Percentiles rank a stretch among this genome's conserved stretches.
Conservation (phyloP, 1,284 basidiomycete species). For the Trichosporon sp. region DNA sequence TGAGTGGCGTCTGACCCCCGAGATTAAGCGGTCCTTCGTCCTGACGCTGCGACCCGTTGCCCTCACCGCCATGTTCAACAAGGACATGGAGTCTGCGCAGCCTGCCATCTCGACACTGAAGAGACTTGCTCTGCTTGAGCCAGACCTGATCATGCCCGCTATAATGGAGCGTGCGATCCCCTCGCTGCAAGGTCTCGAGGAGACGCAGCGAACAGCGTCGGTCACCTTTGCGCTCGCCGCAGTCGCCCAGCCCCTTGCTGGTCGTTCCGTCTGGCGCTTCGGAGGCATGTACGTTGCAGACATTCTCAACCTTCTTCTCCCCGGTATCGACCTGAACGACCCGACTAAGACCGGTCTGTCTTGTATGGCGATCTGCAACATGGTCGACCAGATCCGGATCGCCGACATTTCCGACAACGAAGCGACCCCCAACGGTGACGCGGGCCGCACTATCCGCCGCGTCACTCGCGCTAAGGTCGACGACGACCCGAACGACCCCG, state of each 20-base stretch:
- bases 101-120: constrained; percentile 58
- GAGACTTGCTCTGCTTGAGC: constrained; percentile 74
- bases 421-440: constrained; percentile 30
- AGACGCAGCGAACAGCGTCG: constrained; percentile 89
- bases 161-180: constrained; percentile 88
- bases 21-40: constrained; percentile 83
- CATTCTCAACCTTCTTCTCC: constrained; percentile 84
- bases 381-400: constrained; percentile 78
- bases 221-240: constrained; percentile 85
- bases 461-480: constrained; percentile 36
- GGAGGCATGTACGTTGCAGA: constrained; percentile 87
- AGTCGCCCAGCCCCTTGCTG: constrained; percentile 75
- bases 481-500: constrained; percentile 51
- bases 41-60: constrained; percentile 80
- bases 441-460: constrained; percentile 38
- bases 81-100: constrained; percentile 62
- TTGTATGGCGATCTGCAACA: constrained; percentile 65
- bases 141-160: constrained; percentile 85
- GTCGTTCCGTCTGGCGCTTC: constrained; percentile 71
- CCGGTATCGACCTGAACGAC: constrained; percentile 75
- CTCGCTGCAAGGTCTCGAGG: constrained; percentile 89
- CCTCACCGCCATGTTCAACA: constrained; percentile 92
- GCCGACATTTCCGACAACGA: constrained; percentile 52
- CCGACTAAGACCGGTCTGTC: constrained; percentile 73
- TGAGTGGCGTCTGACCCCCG: constrained; percentile 72